Conservation (phyloP, 495 filamentous ascomycete species). For the Tuber borchii region DNA sequence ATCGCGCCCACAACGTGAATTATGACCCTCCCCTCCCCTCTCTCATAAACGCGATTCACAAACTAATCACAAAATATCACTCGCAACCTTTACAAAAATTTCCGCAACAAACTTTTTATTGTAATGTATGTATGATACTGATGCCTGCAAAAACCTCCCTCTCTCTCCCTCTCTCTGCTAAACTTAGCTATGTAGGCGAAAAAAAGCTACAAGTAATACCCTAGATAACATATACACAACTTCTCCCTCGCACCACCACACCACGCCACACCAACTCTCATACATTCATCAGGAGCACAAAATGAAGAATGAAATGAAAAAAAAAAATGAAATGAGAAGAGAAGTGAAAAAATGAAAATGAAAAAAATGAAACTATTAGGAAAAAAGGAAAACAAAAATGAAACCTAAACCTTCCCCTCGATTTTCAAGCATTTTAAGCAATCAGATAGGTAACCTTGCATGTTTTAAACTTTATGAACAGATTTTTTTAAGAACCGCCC, state of each 20-base stretch:
- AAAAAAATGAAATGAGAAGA: neutral
- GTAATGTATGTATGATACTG: neutral
- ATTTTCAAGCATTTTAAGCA: neutral
- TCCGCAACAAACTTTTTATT: neutral
- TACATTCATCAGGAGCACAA: neutral
- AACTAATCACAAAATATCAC: neutral
- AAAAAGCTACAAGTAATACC: neutral
- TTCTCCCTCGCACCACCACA: neutral
- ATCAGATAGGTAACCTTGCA: neutral
- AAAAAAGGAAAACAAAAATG: neutral
- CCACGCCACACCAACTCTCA: neutral
- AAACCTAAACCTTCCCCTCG: neutral
- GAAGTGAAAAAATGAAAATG: neutral
- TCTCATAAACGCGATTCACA: too few relatives aligned
- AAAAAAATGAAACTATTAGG: too few relatives aligned
- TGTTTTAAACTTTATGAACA: neutral
- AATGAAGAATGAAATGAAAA: neutral
- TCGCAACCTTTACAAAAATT: neutral
- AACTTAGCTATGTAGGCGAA: neutral
- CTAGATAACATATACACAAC: neutral
- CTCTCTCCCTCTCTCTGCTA: neutral
- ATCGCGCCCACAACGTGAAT: too few relatives aligned
- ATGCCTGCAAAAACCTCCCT: neutral
- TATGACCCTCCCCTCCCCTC: too few relatives aligned
- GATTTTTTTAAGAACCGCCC: neutral